phyloP scores from a whole-genome alignment of 176 grass and related monocot genomes.

The Metroxylon sagu region DNA sequence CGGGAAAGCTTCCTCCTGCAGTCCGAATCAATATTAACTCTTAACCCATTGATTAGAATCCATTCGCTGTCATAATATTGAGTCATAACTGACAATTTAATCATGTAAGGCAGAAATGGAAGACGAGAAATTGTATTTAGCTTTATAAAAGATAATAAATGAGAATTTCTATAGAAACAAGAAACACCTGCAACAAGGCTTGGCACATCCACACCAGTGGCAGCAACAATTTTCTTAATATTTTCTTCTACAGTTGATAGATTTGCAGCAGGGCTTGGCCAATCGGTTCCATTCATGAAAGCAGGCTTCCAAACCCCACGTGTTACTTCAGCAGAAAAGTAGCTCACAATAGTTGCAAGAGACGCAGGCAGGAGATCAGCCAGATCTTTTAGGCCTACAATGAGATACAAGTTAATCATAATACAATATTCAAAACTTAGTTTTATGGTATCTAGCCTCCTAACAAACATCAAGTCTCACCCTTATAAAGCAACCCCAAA shows the following conservation, averaged over 20 bases:
- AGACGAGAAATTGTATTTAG: slow-evolving; percentile 9
- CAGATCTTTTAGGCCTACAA: slow-evolving; percentile 85
- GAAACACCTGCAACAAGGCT: slow-evolving; percentile 78
- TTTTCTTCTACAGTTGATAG: slow-evolving; percentile 83
- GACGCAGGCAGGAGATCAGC: slow-evolving; percentile 85
- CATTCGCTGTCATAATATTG: no score
- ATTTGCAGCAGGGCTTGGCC: slow-evolving; percentile 90
- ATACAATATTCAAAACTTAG: no score
- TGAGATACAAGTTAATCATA: no score
- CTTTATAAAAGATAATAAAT: slow-evolving; percentile 5
- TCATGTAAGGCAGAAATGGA: neutral
- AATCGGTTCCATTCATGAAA: slow-evolving; percentile 98
- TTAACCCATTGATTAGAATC: neutral
- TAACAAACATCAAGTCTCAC: no score
- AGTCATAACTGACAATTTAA: no score
- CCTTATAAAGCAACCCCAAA: no score
- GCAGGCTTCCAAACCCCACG: slow-evolving; percentile 95
- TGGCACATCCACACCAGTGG: slow-evolving; percentile 87
- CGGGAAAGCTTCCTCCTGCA: slow-evolving; percentile 67
- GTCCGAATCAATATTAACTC: slow-evolving; percentile 25
- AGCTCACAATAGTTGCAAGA: slow-evolving; percentile 83
- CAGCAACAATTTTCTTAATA: slow-evolving; percentile 90
- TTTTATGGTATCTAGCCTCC: no score
- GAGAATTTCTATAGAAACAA: neutral
- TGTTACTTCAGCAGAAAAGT: slow-evolving; percentile 95